Percentiles rank a stretch among this genome's conserved stretches.
phyloP scores from a whole-genome alignment of 1,284 basidiomycete genomes.

The Sanghuangporus baumii region DNA sequence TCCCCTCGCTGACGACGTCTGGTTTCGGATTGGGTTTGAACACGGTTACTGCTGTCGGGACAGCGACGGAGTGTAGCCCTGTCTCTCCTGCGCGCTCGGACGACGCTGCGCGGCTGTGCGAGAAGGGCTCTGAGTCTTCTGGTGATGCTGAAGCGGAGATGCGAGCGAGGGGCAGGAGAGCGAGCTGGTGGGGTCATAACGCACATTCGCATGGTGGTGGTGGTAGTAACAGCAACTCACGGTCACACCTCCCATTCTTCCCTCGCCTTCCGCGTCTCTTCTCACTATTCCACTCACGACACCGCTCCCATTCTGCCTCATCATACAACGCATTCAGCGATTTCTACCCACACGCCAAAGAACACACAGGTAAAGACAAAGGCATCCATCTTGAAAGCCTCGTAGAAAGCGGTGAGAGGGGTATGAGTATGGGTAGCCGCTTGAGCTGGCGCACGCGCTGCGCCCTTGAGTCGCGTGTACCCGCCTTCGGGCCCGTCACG shows the following conservation, averaged over 20 bases:
- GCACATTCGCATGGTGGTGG: background rate
- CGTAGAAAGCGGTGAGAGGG: background rate
- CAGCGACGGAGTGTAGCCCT: background rate
- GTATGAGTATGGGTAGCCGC: background rate
- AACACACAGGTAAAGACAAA: background rate
- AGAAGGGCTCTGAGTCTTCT: background rate
- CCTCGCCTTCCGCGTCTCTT: background rate
- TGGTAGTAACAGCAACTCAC: background rate
- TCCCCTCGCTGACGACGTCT: background rate
- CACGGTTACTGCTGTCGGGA: background rate
- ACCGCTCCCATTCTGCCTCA: background rate
- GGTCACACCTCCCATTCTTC: background rate
- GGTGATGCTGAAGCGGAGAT: background rate
- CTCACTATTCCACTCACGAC: background rate
- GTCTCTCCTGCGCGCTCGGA: background rate
- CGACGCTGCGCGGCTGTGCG: background rate
- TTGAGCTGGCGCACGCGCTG: conserved; percentile 31
- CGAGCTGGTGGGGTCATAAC: background rate
- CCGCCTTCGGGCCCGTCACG: conserved; percentile 68
- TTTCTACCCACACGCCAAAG: background rate
- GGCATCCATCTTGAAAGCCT: too few species aligned
- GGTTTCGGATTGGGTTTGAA: background rate
- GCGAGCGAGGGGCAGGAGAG: background rate
- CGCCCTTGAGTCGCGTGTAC: conserved; percentile 50
- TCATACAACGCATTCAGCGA: background rate